A percentile compares a stretch with the other conserved stretches of the same genome.
These are phyloP conservation scores for Podospora bellae-mahoneyi DNA, from an alignment of 495 filamentous ascomycete genomes.

Conservation along the genomic window DNA sequence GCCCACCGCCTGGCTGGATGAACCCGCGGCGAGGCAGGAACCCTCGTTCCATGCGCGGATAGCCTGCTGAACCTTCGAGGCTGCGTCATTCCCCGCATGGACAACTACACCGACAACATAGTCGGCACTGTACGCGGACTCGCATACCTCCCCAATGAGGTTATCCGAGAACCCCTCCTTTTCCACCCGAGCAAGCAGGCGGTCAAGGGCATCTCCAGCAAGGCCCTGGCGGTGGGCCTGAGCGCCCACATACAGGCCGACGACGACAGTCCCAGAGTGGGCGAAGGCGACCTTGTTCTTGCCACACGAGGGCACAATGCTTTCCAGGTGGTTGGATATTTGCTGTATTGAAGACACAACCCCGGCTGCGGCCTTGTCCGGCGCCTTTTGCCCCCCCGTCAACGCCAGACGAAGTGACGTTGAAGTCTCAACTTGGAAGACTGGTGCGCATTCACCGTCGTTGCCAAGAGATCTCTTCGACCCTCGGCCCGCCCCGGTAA, in stretches of 20 bases:
- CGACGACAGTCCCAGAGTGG: background rate
- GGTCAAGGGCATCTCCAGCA: background rate
- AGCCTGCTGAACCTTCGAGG: background rate
- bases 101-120: background rate
- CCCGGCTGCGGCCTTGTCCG: background rate
- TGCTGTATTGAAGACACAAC: background rate
- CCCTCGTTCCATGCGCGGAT: background rate
- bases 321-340: background rate
- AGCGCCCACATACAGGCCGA: background rate
- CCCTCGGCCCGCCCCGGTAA: background rate
- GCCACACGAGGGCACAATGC: background rate
- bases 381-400: background rate
- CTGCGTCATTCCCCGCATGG: background rate
- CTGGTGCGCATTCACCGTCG: background rate
- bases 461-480: background rate
- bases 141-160: background rate
- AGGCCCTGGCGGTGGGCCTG: background rate
- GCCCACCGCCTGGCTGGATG: background rate
- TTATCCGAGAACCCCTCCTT: background rate
- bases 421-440: background rate
- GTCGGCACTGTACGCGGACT: background rate
- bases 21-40: background rate
- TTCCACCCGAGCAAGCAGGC: background rate
- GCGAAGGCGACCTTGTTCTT: background rate
- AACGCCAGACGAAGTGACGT: background rate